Base-by-base conservation (phyloP, 495 filamentous ascomycete species). In the Cairneyella variabilis region DNA sequence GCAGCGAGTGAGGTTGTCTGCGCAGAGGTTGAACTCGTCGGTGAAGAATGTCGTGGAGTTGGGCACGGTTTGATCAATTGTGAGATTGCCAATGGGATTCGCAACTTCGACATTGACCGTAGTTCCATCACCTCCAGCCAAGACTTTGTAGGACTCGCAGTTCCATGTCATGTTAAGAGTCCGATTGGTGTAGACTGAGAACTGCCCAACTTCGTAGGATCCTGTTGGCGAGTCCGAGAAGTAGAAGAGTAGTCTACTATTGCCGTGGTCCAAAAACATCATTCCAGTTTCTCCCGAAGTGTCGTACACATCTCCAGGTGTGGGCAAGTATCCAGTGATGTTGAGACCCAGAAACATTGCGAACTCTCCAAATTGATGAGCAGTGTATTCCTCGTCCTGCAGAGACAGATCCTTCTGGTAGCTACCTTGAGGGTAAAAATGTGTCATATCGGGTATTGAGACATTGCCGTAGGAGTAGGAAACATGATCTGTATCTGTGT, bases 341-440 rank as follows among this genome's bases (percentile, higher is more conserved):
- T 57, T 57, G 3, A 42, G 9, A 12, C 51, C 51, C 14, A 37
- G 53, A 20, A 26, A 30, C 12, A 30, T 41, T 2, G 21, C 43
- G 12, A 52, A 37, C 12, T 43, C 38, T 1, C 59, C 59, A 32
- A 56, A 61, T 55, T 36, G 12, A 28, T 58, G 55, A 1, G 61
- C 61, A 14, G 42, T 48, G 22, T 56, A 61, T 21, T 51, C 37
- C 26, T 61, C 47, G 34, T 57, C 54, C 28, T 54, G 47, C n/a
- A 36, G 28, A 1, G 48, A 34, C 0, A 36, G 22, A 26, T 23
- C 7, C 11, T 3, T 14, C 3, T 37, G 12, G 10, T 16, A 16
- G 22, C 3, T 52, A 6, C 26, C 45, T 40, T 41, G n/a, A 1
- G 58, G 54, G 17, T 18, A 57, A 38, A 61, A 64, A 30, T 54